Base-by-base conservation (phyloP, 345 rosid species). In the Rhizophora apiculata region DNA sequence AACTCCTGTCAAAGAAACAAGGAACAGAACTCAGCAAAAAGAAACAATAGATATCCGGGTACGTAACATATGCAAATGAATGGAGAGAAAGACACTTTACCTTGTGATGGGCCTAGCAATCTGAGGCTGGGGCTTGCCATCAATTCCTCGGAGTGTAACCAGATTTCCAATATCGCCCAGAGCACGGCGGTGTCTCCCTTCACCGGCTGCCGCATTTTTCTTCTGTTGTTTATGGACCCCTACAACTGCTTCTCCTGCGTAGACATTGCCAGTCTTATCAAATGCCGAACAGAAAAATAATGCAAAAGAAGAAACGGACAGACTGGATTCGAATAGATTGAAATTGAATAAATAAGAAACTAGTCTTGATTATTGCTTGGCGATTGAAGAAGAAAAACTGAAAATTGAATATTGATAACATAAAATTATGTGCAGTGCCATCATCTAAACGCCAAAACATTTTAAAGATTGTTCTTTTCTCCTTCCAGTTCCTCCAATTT, bases 111-210 rank as follows among this genome's bases (percentile, higher is more conserved):
- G 99, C 5, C 99, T 92, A 65, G 80, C 70, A 51, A 82, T 72
- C 76, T 83, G 85, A 64, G 76, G 74, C 65, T 63, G 86, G 26
- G 63, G 68, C 78, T 81, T 88, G 37, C 80, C 86, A 1, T 87
- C 92, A 29, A 21, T 67, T 68, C 79, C 89, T 65, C 82, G 69
- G 67, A 69, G 78, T n/a, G 87, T 72, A 15, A 76, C 91, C 3
- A 90, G 75, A 81, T 95, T 92, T 6, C 97, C 96, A 10, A 95
- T 95, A 69, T 95, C 98, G 0, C 90, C 97, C 39, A 92, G 92
- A 46, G 82, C 96, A 24, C 89, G 88, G 29, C 98, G 93, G 67
- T 75, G 89, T 76, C 76, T 86, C 3, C 86, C 96, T 31, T 69
- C 88, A 8, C 65, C 93, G 0, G 61, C 88, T 8, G 65, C 89